Evolutionary conservation across 1,284 basidiomycete species (phyloP).

Genomic region (Leccinum pachyderme): DNA sequence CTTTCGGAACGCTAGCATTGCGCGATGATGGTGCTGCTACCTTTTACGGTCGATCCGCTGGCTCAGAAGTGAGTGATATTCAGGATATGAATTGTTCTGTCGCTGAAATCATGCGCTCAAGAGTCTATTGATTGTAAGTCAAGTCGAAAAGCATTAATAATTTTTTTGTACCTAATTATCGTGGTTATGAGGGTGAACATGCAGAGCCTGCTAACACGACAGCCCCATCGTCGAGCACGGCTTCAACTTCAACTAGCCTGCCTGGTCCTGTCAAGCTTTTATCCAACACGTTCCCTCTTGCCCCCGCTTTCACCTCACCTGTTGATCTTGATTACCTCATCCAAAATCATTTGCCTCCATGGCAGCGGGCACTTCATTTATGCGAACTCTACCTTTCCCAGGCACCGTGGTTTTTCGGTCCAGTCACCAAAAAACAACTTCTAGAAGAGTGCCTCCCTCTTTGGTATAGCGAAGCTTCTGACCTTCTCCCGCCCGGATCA

Average conservation of each 20-base stretch:
- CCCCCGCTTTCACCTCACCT: slow-evolving; percentile 32
- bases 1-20: slow-evolving; percentile 62
- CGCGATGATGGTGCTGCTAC: slow-evolving; percentile 62
- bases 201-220: slow-evolving; percentile 2
- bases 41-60: slow-evolving; percentile 64
- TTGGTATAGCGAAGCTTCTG: slow-evolving; percentile 58
- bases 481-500: slow-evolving; percentile 27
- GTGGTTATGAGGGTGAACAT: slow-evolving; percentile 25
- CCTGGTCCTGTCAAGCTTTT: slow-evolving; percentile 41
- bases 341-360: slow-evolving; percentile 52
- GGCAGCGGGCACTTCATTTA: slow-evolving; percentile 52
- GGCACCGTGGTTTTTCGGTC: slow-evolving; percentile 75
- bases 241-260: slow-evolving; percentile 14
- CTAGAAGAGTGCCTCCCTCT: slow-evolving; percentile 63
- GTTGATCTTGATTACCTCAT: slow-evolving; percentile 49
- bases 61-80: slow-evolving; percentile 49
- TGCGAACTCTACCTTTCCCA: slow-evolving; percentile 66
- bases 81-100: neutral
- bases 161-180: neutral
- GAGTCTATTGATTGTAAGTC: slow-evolving; percentile 54
- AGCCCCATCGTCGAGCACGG: neutral
- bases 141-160: slow-evolving; percentile 20
- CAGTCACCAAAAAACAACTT: slow-evolving; percentile 58
- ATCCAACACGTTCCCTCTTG: slow-evolving; percentile 55
- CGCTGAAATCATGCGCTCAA: slow-evolving; percentile 15